Conservation (phyloP, 495 filamentous ascomycete species). For the Lepidopterella palustris region DNA sequence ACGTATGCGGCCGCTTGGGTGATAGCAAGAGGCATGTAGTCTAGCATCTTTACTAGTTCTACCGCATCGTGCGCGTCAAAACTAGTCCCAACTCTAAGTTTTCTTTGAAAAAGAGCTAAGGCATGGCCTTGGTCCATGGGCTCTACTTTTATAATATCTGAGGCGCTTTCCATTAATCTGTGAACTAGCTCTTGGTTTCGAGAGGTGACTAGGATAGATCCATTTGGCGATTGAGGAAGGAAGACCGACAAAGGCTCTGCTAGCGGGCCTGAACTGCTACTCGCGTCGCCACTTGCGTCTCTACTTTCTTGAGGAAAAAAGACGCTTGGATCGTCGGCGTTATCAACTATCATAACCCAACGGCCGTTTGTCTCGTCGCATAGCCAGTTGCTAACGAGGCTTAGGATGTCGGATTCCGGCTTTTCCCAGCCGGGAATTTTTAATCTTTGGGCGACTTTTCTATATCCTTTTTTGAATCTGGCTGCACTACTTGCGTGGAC, state of each 20-base stretch:
- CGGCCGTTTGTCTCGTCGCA: not conserved
- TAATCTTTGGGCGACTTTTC: slow-evolving; percentile 12
- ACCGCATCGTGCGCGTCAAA: not conserved
- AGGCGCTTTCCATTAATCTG: slow-evolving; percentile 31
- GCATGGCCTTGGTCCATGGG: slow-evolving; percentile 32
- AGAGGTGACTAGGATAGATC: not conserved
- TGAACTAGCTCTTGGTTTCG: not conserved
- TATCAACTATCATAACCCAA: not conserved
- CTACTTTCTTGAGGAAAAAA: no score
- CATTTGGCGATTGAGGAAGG: not conserved
- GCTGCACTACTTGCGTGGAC: slow-evolving; percentile 17
- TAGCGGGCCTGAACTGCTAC: no score
- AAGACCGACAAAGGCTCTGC: no score
- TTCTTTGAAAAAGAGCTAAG: slow-evolving; percentile 38
- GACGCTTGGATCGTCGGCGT: no score
- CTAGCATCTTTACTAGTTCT: not conserved
- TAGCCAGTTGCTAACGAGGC: not conserved
- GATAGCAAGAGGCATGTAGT: no score
- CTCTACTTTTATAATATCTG: slow-evolving; percentile 36
- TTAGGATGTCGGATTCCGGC: not conserved
- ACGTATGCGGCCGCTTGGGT: no score
- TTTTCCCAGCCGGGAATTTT: slow-evolving; percentile 3
- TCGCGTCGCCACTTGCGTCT: no score
- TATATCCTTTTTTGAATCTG: slow-evolving; percentile 21
- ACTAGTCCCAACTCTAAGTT: slow-evolving; percentile 28